These are phyloP conservation scores for Hericium erinaceus DNA, from an alignment of 768 basidiomycete genomes.

Conservation along the genomic window DNA sequence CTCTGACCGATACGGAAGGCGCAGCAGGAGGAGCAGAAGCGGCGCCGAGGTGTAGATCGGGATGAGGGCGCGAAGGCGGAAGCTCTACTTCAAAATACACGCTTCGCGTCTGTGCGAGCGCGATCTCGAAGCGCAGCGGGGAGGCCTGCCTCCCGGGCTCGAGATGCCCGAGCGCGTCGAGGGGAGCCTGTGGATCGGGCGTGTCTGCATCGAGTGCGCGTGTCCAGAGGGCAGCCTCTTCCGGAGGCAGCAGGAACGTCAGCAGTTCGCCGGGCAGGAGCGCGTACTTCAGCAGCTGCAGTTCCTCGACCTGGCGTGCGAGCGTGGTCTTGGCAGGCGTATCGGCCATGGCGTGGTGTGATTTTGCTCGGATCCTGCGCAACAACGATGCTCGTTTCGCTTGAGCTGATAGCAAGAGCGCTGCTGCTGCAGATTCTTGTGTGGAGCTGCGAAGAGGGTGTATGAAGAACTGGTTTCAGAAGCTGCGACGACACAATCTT, in stretches of 20 bases:
- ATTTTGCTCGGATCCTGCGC: too few relatives aligned
- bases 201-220: constrained; percentile 5
- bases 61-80: background rate
- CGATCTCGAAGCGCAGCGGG: background rate
- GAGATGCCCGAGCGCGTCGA: constrained; percentile 1
- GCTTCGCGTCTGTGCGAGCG: background rate
- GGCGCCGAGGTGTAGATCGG: background rate
- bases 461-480: background rate
- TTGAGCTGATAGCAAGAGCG: too few relatives aligned
- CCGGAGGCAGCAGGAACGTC: constrained; percentile 26
- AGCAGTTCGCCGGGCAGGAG: constrained; percentile 53
- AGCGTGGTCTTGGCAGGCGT: background rate
- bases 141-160: constrained; percentile 1
- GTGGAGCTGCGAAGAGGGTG: background rate
- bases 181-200: constrained; percentile 15
- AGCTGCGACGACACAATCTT: background rate
- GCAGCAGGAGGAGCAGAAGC: constrained; percentile 4
- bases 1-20: constrained; percentile 9
- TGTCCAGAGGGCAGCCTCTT: constrained; percentile 27
- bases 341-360: background rate
- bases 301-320: constrained; percentile 31
- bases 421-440: background rate
- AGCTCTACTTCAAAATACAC: background rate
- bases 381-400: too few relatives aligned
- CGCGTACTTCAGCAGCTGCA: constrained; percentile 51